These are phyloP conservation scores for Leptomonas seymouri DNA, from an alignment of 208 protist genomes.

Conservation along the genomic window DNA sequence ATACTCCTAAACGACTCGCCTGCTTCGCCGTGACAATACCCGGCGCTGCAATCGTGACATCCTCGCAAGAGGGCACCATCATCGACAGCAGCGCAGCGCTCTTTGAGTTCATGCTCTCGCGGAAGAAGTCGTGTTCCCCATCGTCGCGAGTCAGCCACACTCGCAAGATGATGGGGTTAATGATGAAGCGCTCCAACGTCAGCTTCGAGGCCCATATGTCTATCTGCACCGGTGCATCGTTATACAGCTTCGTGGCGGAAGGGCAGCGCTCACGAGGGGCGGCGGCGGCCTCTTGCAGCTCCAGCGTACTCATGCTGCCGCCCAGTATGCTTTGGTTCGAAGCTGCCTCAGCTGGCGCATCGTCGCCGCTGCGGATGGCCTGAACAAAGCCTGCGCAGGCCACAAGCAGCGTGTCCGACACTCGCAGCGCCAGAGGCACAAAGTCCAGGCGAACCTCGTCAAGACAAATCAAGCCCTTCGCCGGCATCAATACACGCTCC, in stretches of 20 bases:
- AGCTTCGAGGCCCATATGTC: slow-evolving; percentile 69
- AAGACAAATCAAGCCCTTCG: slow-evolving; percentile 62
- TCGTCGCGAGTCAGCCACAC: slow-evolving; percentile 83
- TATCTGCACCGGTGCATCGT: slow-evolving; percentile 51
- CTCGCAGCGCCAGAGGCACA: slow-evolving; percentile 69
- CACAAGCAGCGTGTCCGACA: slow-evolving; percentile 83
- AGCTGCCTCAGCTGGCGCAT: not conserved
- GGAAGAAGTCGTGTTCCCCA: slow-evolving; percentile 81
- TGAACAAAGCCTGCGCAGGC: slow-evolving; percentile 48
- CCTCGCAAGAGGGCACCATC: slow-evolving; percentile 81
- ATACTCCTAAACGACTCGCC: slow-evolving; percentile 54
- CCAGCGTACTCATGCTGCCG: slow-evolving; percentile 19
- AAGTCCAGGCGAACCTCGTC: slow-evolving; percentile 83
- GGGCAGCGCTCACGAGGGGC: slow-evolving; percentile 39
- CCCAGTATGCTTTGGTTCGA: slow-evolving; percentile 18
- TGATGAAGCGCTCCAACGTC: slow-evolving; percentile 82
- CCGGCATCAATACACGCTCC: slow-evolving; percentile 57
- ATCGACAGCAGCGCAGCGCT: slow-evolving; percentile 85
- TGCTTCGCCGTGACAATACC: slow-evolving; percentile 72
- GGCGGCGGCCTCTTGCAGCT: slow-evolving; percentile 27
- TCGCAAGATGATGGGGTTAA: slow-evolving; percentile 84
- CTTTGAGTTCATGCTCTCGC: slow-evolving; percentile 63
- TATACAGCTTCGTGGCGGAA: slow-evolving; percentile 44
- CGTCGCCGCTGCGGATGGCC: slow-evolving; percentile 22
- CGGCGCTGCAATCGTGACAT: slow-evolving; percentile 73